Base-by-base conservation (phyloP, 352 stramenopile species). In the Globisporangium splendens region DNA sequence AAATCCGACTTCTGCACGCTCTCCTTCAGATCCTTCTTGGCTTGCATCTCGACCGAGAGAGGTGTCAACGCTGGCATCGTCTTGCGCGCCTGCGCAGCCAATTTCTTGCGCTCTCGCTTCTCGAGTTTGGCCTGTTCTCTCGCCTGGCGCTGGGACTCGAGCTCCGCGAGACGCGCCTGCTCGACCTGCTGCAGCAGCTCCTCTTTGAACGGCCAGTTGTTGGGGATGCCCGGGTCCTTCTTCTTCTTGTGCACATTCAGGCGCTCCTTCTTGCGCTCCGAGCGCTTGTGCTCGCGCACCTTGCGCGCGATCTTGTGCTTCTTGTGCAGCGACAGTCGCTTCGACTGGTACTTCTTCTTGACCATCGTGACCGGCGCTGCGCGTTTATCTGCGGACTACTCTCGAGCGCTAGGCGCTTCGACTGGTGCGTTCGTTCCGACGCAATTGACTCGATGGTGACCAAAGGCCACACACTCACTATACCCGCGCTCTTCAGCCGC, bases 291-390 rank as follows among this genome's bases (percentile, higher is more conserved):
- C 78, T 99, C 95, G 55, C 79, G 77, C 70, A 94, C 84, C 68
- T 93, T 95, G 62, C 83, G 85, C 43, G 85, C 77, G 68, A 97
- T 96, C 75, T 99, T 99, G 86, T 99, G 99, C 79, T 99, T 99
- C 85, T 99, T 97, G 78, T 99, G 97, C 50, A 99, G 86, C 50
- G 96, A 96, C 56, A 94, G 85, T 47, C 97, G 86, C 74, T 98
- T 98, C 24, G 91, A 98, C 78, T 99, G 98, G 61, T 92, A 91
- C 86, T 99, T 99, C 81, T 99, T 99, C 77, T 99, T 98, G 31
- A 99, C 96, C 97, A 99, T 99, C 48, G 59, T 46, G 63, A 24
- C 38, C 38, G 17, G 61, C 31, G 31, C 13, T 49, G 17, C 33
- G 5, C 28, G 28, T 35, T 13, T 39, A n/a, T n/a, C 24, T 39